Conservation (phyloP, 148 eudicot species). For the Rhododendron henanense region DNA sequence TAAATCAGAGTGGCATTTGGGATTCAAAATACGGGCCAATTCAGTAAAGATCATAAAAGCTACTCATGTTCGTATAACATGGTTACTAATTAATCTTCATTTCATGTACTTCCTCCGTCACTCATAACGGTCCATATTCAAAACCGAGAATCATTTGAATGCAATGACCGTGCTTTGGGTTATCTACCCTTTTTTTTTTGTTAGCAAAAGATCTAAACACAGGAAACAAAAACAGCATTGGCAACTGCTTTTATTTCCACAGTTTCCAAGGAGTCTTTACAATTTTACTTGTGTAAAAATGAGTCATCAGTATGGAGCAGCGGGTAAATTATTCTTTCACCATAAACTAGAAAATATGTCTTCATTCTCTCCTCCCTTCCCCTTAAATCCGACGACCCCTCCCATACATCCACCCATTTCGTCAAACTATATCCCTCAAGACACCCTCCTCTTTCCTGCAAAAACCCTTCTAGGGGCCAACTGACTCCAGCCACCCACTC, state of each 20-base stretch:
- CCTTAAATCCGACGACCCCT: not conserved
- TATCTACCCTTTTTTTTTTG: not conserved
- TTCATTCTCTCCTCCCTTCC: not conserved
- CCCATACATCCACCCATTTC: not conserved
- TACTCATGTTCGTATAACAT: not conserved
- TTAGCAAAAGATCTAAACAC: not conserved
- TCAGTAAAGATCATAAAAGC: not conserved
- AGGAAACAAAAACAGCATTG: not conserved
- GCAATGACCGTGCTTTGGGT: not conserved
- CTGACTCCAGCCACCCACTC: not conserved
- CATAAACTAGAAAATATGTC: not conserved
- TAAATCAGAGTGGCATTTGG: not conserved
- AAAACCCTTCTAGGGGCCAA: not conserved
- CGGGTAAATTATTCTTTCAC: not conserved
- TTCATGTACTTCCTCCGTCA: not conserved
- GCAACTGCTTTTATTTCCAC: not conserved
- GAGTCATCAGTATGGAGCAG: not conserved
- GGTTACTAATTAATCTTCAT: not conserved
- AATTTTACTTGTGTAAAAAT: not conserved
- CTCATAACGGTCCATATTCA: not conserved
- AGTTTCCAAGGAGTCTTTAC: not conserved
- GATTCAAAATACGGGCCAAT: not conserved
- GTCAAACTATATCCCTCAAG: not conserved
- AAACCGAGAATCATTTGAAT: not conserved
- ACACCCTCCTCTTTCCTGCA: not conserved